These are phyloP conservation scores for Cynara cardunculus DNA, from an alignment of 129 eudicot species.

Conservation along the genomic window DNA sequence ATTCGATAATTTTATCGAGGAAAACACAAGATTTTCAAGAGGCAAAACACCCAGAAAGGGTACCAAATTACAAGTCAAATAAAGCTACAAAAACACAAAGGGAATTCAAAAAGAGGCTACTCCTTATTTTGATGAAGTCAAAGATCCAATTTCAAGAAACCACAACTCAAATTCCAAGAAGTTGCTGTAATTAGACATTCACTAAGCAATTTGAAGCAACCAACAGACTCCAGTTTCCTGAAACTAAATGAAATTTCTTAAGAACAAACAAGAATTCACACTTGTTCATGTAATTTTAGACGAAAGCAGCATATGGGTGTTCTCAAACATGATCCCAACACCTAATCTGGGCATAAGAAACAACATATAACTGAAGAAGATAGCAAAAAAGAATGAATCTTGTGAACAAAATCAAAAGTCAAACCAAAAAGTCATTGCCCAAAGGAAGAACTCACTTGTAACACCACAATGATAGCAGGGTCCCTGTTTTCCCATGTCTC, in stretches of 20 bases:
- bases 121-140: slow-evolving; percentile 6
- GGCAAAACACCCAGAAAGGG: neutral
- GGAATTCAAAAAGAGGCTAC: neutral
- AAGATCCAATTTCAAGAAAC: slow-evolving; percentile 11
- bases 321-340: slow-evolving; percentile 22
- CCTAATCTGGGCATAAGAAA: slow-evolving; percentile 19
- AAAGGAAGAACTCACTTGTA: slow-evolving; percentile 63
- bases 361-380: neutral
- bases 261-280: neutral
- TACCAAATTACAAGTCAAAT: neutral
- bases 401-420: slow-evolving; percentile 18
- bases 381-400: slow-evolving; percentile 18
- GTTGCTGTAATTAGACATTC: neutral
- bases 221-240: neutral
- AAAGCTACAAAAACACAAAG: neutral
- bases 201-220: neutral
- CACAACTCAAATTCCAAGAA: neutral
- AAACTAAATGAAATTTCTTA: neutral
- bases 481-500: slow-evolving; percentile 60
- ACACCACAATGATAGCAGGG: slow-evolving; percentile 32
- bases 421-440: slow-evolving; percentile 24
- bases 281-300: slow-evolving; percentile 13
- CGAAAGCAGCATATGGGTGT: slow-evolving; percentile 26
- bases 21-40: neutral
- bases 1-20: no score